Base-by-base conservation (phyloP, 306 rosid genomes). In the Cajanus cajan region DNA sequence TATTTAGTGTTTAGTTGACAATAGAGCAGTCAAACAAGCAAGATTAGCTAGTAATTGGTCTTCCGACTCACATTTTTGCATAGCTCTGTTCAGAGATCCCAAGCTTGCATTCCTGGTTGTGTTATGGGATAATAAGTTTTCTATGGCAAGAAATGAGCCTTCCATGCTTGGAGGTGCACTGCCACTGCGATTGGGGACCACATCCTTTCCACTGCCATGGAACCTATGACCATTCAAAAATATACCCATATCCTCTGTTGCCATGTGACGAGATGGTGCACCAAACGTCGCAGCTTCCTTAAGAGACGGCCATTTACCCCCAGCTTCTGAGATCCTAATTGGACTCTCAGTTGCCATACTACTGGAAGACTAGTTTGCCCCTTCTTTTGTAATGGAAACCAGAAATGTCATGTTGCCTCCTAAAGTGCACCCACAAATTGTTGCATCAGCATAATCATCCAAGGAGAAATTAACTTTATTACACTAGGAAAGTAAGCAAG, bases 161-260 rank as follows among this genome's bases (percentile, higher is more conserved):
- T 88, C 96, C 85, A 90, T 90, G 80, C 88, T 88, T 45, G 96
- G 96, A 78, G 96, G 96, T 57, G 96, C 96, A 75, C 96, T 90
- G 64, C 93, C 96, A 84, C 96, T 90, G 43, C 96, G 87, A 69
- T 84, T 85, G 70, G 96, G 93, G n/a, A 85, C 76, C 21, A 22
- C 88, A 72, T 90, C 91, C 66, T 73, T 87, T 57, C 82, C 72
- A 15, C 78, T 76, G 39, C 87, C 80, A 9, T 63, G 82, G 66
- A 88, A 82, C 68, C 87, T 80, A 62, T 88, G 89, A 66, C 87
- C 87, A 75, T 80, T 88, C 79, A 90, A 79, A 65, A 90, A 88
- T 63, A 85, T 50, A 68, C 88, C 86, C 83, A 90, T 78, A 63
- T 88, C 95, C 82, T 88, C 95, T 25, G 88, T 79, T 16, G 83